Evolutionary conservation across 352 stramenopile species (phyloP).

Genomic region (Phytophthora ohioensis): DNA sequence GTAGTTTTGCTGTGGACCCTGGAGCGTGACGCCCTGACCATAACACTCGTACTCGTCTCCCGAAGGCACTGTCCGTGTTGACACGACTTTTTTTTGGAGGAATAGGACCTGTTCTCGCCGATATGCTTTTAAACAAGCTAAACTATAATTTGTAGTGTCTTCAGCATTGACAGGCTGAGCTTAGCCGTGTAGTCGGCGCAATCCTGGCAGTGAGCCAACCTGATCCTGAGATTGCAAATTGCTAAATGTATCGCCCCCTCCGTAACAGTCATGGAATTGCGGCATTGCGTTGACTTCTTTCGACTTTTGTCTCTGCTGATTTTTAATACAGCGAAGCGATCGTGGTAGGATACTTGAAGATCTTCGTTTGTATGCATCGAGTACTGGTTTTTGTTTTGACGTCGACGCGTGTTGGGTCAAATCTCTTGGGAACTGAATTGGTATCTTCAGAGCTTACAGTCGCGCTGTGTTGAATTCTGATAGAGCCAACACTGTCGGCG

Average conservation of each 20-base stretch:
- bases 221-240: neutral
- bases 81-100: conserved; percentile 5
- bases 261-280: no score
- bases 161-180: neutral
- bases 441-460: no score
- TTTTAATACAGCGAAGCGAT: no score
- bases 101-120: neutral
- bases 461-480: no score
- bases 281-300: no score
- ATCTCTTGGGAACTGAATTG: no score
- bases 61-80: conserved; percentile 9
- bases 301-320: no score
- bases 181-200: neutral
- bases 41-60: neutral
- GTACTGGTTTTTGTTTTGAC: no score
- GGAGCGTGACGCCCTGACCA: neutral
- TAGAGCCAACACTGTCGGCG: no score
- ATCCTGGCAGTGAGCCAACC: neutral
- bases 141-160: conserved; percentile 19
- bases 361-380: no score
- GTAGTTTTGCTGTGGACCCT: conserved; percentile 7
- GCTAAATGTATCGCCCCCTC: neutral
- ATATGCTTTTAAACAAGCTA: conserved; percentile 9
- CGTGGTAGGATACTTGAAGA: no score
- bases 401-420: no score